Conservation (phyloP, 345 rosid species). For the Brassica carinata region DNA sequence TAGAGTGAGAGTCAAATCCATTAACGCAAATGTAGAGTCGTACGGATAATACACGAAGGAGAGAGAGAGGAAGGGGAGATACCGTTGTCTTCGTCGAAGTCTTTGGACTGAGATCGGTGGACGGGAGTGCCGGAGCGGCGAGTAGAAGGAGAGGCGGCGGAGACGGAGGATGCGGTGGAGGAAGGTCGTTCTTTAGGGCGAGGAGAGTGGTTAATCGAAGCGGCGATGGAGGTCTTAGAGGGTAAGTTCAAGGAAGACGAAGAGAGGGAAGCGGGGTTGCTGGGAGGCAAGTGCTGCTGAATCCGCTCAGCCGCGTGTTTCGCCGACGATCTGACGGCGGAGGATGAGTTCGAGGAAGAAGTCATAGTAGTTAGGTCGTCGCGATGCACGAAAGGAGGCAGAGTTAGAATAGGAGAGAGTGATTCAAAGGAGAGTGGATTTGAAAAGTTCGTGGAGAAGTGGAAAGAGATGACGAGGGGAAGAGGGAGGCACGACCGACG, state of each 20-base stretch:
- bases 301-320: conserved; percentile 45
- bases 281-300: conserved; percentile 43
- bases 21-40: neutral
- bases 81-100: conserved; percentile 61
- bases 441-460: conserved; percentile 29
- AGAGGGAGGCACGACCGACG: conserved; percentile 39
- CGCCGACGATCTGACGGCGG: conserved; percentile 45
- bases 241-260: conserved; percentile 40
- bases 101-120: conserved; percentile 53
- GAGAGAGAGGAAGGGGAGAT: neutral
- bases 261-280: conserved; percentile 34
- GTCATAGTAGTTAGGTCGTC: conserved; percentile 14
- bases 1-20: neutral
- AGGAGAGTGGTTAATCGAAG: conserved; percentile 37
- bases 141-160: conserved; percentile 34
- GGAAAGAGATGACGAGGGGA: conserved; percentile 22
- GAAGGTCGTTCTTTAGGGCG: conserved; percentile 51
- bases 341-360: conserved; percentile 36
- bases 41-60: conserved; percentile 5
- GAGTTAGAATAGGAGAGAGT: neutral
- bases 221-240: conserved; percentile 43
- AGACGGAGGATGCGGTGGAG: conserved; percentile 37
- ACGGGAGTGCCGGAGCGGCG: conserved; percentile 69
- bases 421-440: conserved; percentile 5
- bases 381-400: neutral